These are phyloP conservation scores for Penicillium sp. DNA, from an alignment of 2,329 filamentous ascomycete genomes.

Conservation along the genomic window DNA sequence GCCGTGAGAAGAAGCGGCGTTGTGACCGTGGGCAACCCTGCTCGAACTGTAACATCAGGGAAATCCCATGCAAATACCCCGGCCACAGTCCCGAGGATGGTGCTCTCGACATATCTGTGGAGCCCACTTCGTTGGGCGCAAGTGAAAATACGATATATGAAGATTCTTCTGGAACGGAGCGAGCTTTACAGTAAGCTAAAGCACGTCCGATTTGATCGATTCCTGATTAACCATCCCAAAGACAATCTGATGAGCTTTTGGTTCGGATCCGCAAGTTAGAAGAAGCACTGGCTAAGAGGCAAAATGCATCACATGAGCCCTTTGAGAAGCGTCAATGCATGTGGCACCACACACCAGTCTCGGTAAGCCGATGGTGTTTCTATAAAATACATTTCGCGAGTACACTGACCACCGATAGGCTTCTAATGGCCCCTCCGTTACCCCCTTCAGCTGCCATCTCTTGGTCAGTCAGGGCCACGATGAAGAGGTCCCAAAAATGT, in stretches of 20 bases:
- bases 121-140: background rate
- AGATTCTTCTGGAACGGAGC: background rate
- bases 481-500: background rate
- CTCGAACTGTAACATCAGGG: slow-evolving; percentile 21
- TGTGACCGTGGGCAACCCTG: slow-evolving; percentile 26
- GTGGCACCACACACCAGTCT: background rate
- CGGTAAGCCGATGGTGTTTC: background rate
- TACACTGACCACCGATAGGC: slow-evolving; percentile 2
- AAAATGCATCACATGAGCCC: background rate
- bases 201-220: background rate
- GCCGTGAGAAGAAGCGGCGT: slow-evolving; percentile 25
- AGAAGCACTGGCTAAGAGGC: slow-evolving; percentile 5
- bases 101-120: background rate
- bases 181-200: slow-evolving; percentile 1
- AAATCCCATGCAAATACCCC: slow-evolving; percentile 21
- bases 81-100: slow-evolving; percentile 3
- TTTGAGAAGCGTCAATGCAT: background rate
- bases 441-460: slow-evolving; percentile 14
- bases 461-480: background rate
- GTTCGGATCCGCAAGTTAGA: slow-evolving; percentile 15
- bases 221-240: background rate
- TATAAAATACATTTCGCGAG: background rate
- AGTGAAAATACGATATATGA: background rate
- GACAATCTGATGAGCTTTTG: slow-evolving; percentile 14
- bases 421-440: slow-evolving; percentile 12